A percentile compares a stretch with the other conserved stretches of the same genome.
These are phyloP conservation scores for Fusarium verticillioides DNA, from an alignment of 2,329 filamentous ascomycete genomes.

Conservation along the genomic window DNA sequence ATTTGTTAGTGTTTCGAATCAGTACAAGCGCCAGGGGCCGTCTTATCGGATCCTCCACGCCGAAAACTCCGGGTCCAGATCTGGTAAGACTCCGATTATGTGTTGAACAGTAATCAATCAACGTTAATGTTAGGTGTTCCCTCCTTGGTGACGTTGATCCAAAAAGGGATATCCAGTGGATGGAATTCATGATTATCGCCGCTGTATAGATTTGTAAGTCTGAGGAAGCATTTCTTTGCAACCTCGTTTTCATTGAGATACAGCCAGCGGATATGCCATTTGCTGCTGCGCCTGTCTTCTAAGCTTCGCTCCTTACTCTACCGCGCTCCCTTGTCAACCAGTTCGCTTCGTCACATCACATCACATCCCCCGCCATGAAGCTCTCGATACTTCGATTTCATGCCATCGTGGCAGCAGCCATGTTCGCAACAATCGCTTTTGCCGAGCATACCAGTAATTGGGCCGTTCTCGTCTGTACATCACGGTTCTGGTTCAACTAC, in stretches of 20 bases:
- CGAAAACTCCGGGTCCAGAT: slow-evolving; percentile 37
- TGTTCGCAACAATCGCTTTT: slow-evolving; percentile 59
- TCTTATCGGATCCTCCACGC: slow-evolving; percentile 23
- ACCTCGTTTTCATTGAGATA: slow-evolving; percentile 23
- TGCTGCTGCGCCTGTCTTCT: slow-evolving; percentile 18
- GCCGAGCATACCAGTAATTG: slow-evolving; percentile 97
- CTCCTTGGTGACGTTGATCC: slow-evolving; percentile 34
- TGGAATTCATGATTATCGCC: slow-evolving; percentile 31
- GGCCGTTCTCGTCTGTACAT: slow-evolving; percentile 98
- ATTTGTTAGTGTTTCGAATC: slow-evolving; percentile 37
- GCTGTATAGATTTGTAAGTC: slow-evolving; percentile 42
- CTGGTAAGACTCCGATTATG: slow-evolving; percentile 3
- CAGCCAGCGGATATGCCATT: slow-evolving; percentile 30
- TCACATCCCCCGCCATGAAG: slow-evolving; percentile 58
- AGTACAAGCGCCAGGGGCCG: slow-evolving; percentile 38
- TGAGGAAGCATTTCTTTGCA: slow-evolving; percentile 28
- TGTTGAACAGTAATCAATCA: not conserved
- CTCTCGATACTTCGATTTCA: slow-evolving; percentile 58
- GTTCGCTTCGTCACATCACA: slow-evolving; percentile 9
- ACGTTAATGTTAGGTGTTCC: slow-evolving; percentile 25
- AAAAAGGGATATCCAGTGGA: slow-evolving; percentile 28
- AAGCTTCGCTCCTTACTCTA: slow-evolving; percentile 14
- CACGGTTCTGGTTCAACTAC: slow-evolving; percentile 99
- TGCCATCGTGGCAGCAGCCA: slow-evolving; percentile 59
- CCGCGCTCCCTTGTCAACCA: slow-evolving; percentile 13